Evolutionary conservation across 1,284 basidiomycete genomes (phyloP), one percentile per base, ranked within the genome.

Genomic region (Boletus mariae): DNA sequence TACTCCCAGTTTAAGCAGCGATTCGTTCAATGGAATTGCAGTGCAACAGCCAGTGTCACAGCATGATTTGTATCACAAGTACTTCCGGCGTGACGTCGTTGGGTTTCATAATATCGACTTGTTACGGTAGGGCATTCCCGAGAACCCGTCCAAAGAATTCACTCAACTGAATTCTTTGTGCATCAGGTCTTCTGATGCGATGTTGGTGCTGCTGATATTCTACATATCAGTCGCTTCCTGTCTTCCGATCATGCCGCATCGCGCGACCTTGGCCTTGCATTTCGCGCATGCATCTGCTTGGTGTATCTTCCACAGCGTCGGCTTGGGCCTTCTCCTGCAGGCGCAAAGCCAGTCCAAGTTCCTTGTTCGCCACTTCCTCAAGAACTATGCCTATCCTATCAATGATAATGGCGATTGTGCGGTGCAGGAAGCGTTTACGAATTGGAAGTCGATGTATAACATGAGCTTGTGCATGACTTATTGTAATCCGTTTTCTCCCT

Each of bases 371-470:
- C 96, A 98, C 70, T 99, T 90, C 70, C 72, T 98, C 61, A 95
- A 95, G 75, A 85, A 94, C 65, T 94, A 94, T 66, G 84, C 93
- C 58, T 94, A 95, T 69, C 80, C 84, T 8, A 74, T 72, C 59
- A 75, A 74, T 57, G 80, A 84, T 57, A 78, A 74, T 35, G 76
- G 83, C 48, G 71, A 81, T 67, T 83, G 85, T 49, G 94, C 94
- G 0, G 83, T 95, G 11, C 80, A 86, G 46, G 96, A 98, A 68
- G 92, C 95, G 0, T 99, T 98, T 65, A 78, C 80, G 32, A 96
- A 96, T 70, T 99, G 95, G 94, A 98, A 98, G 72, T 80, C 80
- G 6, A 80, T 92, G 35, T 98, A 96, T 72, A 98, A 98, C 71
- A 74, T 94, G 68, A 93, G 90, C 66, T 79, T 96, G 74, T 88